These are phyloP conservation scores for Fusarium miscanthi DNA, from an alignment of 2,329 filamentous ascomycete species.

Conservation along the genomic window DNA sequence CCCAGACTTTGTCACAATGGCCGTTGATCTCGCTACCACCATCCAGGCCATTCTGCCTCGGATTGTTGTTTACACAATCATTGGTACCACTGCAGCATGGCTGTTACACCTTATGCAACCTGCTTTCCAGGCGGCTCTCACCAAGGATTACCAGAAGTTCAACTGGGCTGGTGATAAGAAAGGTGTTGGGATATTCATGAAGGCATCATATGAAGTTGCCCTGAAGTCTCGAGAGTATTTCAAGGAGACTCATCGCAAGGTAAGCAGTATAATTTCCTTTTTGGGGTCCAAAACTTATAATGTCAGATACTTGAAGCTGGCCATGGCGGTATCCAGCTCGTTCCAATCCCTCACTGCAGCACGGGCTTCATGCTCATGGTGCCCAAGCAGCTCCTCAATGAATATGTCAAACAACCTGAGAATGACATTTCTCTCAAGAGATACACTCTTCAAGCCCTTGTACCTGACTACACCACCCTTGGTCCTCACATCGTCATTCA, in stretches of 20 bases:
- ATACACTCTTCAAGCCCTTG: constrained; percentile 24
- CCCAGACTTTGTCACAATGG: not conserved
- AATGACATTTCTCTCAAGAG: constrained; percentile 29
- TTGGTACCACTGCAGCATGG: constrained; percentile 20
- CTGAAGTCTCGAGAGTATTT: constrained; percentile 19
- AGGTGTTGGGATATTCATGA: constrained; percentile 17
- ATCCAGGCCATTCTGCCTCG: constrained; percentile 8
- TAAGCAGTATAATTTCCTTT: accelerated
- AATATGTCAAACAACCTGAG: constrained; percentile 25
- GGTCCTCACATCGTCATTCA: constrained; percentile 26
- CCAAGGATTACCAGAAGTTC: constrained; percentile 8
- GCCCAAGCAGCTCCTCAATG: constrained; percentile 18
- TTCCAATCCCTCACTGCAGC: constrained; percentile 25
- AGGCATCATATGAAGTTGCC: constrained; percentile 18
- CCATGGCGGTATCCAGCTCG: constrained; percentile 19
- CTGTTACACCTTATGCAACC: constrained; percentile 18
- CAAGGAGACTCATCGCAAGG: constrained; percentile 14
- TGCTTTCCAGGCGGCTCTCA: constrained; percentile 17
- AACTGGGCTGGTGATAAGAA: constrained; percentile 23
- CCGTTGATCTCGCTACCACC: not conserved
- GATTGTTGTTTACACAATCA: constrained; percentile 3
- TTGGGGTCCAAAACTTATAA: not conserved
- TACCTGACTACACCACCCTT: constrained; percentile 21
- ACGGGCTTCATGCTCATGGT: constrained; percentile 29
- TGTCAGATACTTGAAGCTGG: constrained; percentile 12